Base-by-base conservation (phyloP, 306 rosid species). In the Arachis stenosperma region DNA sequence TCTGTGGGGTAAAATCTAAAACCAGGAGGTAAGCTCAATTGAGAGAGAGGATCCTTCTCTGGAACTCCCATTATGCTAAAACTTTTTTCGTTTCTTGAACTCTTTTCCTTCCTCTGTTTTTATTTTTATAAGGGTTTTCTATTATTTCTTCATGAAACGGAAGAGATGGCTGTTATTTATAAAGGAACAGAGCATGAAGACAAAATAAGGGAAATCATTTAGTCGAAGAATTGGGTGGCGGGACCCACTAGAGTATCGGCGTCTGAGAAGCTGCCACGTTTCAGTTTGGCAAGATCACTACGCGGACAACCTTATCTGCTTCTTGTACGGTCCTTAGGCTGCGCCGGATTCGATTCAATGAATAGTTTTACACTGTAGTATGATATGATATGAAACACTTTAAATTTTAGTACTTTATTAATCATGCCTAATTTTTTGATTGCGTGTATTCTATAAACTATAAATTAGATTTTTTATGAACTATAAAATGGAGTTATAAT, bases 1-100 rank as follows among this genome's bases (percentile, higher is more conserved):
- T 93, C 98, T 0, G 97, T 93, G 2, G 98, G 97, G 51, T 17
- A 93, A 56, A 93, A 93, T 39, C 98, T 86, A 47, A 93, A 93
- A 33, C 98, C 98, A 9, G 98, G 97, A 8, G 98, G 98, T 61
- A 93, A 84, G 43, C 88, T 83, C 56, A 93, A 84, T 74, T 90
- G 92, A 10, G 90, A 63, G 2, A 89, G 90, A 3, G 86, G 88
- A 62, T 87, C 98, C 2, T 43, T 76, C 29, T 80, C 91, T 3
- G 79, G 76, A 10, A 88, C 85, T 51, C 90, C 96, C 98, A 93
- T 93, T 27, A 6, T 50, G 4, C 48, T 77, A 8, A 33, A 33
- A 33, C 37, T 2, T 33, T 65, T 59, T 44, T 15, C 14, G 6
- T 56, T 56, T 69, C 17, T 11, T 17, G 4, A 5, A 6, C 11